Base-by-base conservation (phyloP, 805 yeast genomes). In the Priceomyces carsonii region DNA sequence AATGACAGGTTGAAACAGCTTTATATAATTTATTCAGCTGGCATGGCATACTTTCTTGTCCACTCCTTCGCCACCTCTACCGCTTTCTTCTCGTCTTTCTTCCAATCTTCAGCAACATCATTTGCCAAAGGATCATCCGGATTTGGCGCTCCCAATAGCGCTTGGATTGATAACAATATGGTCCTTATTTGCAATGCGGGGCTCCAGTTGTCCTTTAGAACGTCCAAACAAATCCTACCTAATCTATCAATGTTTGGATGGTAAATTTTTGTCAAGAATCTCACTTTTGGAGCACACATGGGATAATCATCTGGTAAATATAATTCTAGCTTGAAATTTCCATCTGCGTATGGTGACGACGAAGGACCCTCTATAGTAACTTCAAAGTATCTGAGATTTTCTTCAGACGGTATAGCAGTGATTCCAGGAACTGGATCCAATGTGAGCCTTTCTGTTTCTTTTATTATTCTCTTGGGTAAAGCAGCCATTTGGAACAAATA, bases 111-210 rank as follows among this genome's bases (percentile, higher is more conserved):
- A 2, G 99, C 99, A 26, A 93, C 99, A 47, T 93, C 98, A 54
- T 93, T 93, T 13, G 98, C 98, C 48, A 93, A 72, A 1, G 99
- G 99, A 62, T 93, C 99, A 57, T 93, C 96, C 12, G 99, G 99
- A 52, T 93, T 93, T 8, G 99, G 99, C 4, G 96, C 89, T 2
- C 95, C 96, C 34, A 93, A 66, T 38, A 93, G 68, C 0, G 98
- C 97, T 63, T 93, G 99, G 40, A 93, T 84, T 7, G 96, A 86
- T 38, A 93, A 70, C 43, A 93, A 67, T 16, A 93, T 84, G 6
- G 98, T 93, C 61, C 98, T 76, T 45, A 93, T 93, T 59, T 93
- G 98, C 41, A 91, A 71, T 0, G 99, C 99, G 3, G 99, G 98
- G 7, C 95, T 85, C 99, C 99, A 93, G 64, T 91, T 90, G 50